Evolutionary conservation across 257 asterid genomes (phyloP), one percentile per base, ranked within the genome.

Genomic region (Gentiana macrophylla): DNA sequence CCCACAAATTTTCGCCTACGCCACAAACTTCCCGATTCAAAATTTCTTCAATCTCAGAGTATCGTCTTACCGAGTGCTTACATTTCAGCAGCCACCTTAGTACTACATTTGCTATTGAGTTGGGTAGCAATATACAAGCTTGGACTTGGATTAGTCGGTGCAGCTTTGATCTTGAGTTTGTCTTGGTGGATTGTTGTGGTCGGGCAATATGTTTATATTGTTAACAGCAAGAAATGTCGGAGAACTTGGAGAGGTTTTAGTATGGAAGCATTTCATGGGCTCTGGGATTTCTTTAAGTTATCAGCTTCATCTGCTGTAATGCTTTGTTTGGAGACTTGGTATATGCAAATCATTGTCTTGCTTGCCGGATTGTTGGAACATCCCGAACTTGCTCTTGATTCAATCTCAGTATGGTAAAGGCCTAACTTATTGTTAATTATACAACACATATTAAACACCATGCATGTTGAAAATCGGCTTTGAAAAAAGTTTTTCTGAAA

Each of bases 281-380:
- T 80, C 1, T 75, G 84, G 84, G 62, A 12, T 0, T 84, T 84
- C 15, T 74, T 79, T 13, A 84, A 79, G 61, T 64, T 84, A 49
- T 84, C 89, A 0, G 75, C 77, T 5, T 77, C 93, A 0, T 83
- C 93, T 0, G 82, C 86, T 2, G 77, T 83, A 34, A 83, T 83
- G 93, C 75, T 80, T 13, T 76, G 84, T 55, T 57, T 83, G 57
- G 88, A 83, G 56, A 69, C 79, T 3, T 83, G 94, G 94, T 84
- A 84, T 51, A 72, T 66, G 48, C 84, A 78, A 70, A 60, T 81
- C 45, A 62, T 84, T 6, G 64, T 79, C 3, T 56, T 84, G 63
- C 32, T 84, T 50, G 77, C 83, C 37, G 94, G 94, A 0, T 12
- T 77, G 74, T 69, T 84, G 50, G 82, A 82, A 0, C 9, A 81